These are phyloP conservation scores for Tympanopsis confertula DNA, from an alignment of 2,329 filamentous ascomycete species.

Conservation along the genomic window DNA sequence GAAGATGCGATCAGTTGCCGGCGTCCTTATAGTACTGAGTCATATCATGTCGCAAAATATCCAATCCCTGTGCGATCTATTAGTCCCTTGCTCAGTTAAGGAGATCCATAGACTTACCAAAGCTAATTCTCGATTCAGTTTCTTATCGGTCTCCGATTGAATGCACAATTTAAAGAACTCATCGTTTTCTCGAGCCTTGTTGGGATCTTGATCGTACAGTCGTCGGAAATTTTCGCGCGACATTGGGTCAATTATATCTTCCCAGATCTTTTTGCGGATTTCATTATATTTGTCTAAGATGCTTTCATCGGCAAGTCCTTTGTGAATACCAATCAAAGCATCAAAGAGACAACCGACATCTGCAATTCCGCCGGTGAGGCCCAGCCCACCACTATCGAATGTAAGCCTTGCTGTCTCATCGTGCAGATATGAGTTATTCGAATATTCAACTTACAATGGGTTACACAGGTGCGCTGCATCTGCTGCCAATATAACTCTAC, in stretches of 20 bases:
- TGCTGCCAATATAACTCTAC: conserved; percentile 30
- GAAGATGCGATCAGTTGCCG: no score
- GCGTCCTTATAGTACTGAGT: background rate
- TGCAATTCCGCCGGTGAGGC: conserved; percentile 31
- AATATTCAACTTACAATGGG: conserved; percentile 21
- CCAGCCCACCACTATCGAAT: conserved; percentile 22
- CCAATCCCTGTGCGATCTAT: background rate
- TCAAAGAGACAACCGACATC: conserved; percentile 32
- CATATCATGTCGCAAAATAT: background rate
- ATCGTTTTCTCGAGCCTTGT: conserved; percentile 20
- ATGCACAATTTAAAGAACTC: conserved; percentile 19
- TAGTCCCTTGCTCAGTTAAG: background rate
- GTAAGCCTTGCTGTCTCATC: background rate
- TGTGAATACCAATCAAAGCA: conserved; percentile 21
- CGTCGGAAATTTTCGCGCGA: conserved; percentile 26
- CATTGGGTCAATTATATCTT: conserved; percentile 21
- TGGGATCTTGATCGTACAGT: conserved; percentile 18
- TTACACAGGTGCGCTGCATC: conserved; percentile 37
- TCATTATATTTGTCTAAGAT: conserved; percentile 30
- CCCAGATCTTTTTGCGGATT: conserved; percentile 22
- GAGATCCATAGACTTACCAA: conserved; percentile 8
- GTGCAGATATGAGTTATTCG: background rate
- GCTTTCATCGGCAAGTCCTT: conserved; percentile 19
- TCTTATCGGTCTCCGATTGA: conserved; percentile 15
- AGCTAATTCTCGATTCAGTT: conserved; percentile 13